A percentile compares a stretch with the other conserved stretches of the same genome.
These are phyloP conservation scores for Lolium perenne DNA, from an alignment of 176 grass and related monocot species.

Conservation along the genomic window DNA sequence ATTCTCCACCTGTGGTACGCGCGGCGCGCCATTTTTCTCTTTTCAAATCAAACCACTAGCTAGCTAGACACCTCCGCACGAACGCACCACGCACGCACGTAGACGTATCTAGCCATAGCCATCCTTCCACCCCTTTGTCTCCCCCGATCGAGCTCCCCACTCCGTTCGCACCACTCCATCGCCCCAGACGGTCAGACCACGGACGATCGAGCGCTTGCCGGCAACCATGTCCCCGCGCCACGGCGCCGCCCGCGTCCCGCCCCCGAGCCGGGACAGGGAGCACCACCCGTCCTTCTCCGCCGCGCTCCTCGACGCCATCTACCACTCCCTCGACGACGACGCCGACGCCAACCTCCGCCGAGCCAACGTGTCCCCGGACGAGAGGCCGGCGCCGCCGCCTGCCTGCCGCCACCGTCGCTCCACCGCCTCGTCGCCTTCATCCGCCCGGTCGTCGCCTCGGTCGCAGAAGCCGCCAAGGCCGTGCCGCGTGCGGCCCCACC, in stretches of 20 bases:
- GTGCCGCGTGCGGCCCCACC: slow-evolving; percentile 56
- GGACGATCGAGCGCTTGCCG: neutral
- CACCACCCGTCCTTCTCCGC: slow-evolving; percentile 83
- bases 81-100: slow-evolving; percentile 28
- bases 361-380: slow-evolving; percentile 9
- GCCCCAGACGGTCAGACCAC: no score
- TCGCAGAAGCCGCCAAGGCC: slow-evolving; percentile 48
- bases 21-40: slow-evolving; percentile 33
- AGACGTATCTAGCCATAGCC: slow-evolving; percentile 1
- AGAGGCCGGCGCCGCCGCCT: slow-evolving; percentile 3
- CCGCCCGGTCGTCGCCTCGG: slow-evolving; percentile 49
- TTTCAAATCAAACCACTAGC: neutral
- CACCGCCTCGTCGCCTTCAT: slow-evolving; percentile 32
- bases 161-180: neutral
- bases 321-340: slow-evolving; percentile 78
- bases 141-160: slow-evolving; percentile 14
- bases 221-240: slow-evolving; percentile 51
- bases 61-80: slow-evolving; percentile 49
- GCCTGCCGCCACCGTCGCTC: neutral
- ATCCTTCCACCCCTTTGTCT: neutral
- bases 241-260: slow-evolving; percentile 29
- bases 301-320: slow-evolving; percentile 86
- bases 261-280: slow-evolving; percentile 42
- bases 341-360: slow-evolving; percentile 15
- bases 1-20: slow-evolving; percentile 17